Evolutionary conservation across 2,329 filamentous ascomycete species (phyloP).

Genomic region (Colletotrichum sp.): DNA sequence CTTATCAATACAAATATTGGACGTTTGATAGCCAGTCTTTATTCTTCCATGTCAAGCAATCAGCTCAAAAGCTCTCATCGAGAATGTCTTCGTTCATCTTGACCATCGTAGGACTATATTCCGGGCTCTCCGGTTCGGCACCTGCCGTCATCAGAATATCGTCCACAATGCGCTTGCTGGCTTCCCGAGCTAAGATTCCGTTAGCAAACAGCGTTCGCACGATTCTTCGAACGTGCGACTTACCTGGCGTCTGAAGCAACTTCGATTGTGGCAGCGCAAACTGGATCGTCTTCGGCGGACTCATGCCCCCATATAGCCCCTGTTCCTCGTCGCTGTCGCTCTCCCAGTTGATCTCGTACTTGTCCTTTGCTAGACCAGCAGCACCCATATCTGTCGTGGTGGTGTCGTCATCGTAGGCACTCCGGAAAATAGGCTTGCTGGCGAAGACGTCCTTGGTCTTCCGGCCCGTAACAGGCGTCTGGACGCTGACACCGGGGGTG

Average conservation of each 20-base stretch:
- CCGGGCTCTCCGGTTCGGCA: slow-evolving; percentile 58
- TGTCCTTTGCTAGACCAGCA: slow-evolving; percentile 31
- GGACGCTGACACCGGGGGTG: slow-evolving; percentile 85
- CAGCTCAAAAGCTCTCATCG: slow-evolving; percentile 63
- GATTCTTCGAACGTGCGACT: slow-evolving; percentile 28
- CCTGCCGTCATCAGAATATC: slow-evolving; percentile 80
- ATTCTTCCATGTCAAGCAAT: neutral
- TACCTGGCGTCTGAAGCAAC: slow-evolving; percentile 80
- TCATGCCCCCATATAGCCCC: slow-evolving; percentile 72
- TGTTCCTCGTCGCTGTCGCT: slow-evolving; percentile 72
- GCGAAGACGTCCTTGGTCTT: slow-evolving; percentile 57
- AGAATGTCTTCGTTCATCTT: slow-evolving; percentile 68
- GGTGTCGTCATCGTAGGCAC: slow-evolving; percentile 26
- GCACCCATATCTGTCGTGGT: slow-evolving; percentile 19
- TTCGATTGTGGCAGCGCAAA: slow-evolving; percentile 81
- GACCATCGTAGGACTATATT: slow-evolving; percentile 70
- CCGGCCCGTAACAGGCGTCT: slow-evolving; percentile 69
- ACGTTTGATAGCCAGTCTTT: neutral
- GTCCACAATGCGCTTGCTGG: slow-evolving; percentile 81
- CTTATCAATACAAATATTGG: neutral
- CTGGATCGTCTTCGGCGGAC: slow-evolving; percentile 92
- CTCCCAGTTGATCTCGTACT: slow-evolving; percentile 73
- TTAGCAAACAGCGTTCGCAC: slow-evolving; percentile 1
- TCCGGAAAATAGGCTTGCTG: neutral
- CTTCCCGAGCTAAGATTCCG: slow-evolving; percentile 68